phyloP scores from a whole-genome alignment of 2,329 filamentous ascomycete genomes.

The Mariannaea sp. region DNA sequence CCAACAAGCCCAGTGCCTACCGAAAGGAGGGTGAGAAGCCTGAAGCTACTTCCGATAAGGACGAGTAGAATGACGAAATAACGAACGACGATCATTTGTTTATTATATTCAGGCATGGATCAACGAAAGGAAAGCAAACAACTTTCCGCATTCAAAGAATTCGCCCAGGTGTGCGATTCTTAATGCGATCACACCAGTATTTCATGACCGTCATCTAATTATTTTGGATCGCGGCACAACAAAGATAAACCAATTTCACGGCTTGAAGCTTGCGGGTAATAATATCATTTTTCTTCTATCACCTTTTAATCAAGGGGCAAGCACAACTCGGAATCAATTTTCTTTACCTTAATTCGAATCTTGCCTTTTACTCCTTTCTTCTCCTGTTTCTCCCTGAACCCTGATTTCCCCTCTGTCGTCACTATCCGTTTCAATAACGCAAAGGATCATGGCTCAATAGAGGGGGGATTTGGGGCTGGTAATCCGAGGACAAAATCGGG shows the following conservation, averaged over 20 bases:
- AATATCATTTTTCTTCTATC: slow-evolving; percentile 29
- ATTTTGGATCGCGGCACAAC: slow-evolving; percentile 28
- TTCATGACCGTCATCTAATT: slow-evolving; percentile 17
- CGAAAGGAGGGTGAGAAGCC: slow-evolving; percentile 34
- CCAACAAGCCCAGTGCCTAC: slow-evolving; percentile 44
- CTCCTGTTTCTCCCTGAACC: slow-evolving; percentile 18
- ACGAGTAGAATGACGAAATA: slow-evolving; percentile 30
- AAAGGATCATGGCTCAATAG: not conserved
- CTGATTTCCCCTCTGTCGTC: not conserved
- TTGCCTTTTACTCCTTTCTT: slow-evolving; percentile 24
- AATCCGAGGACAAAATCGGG: slow-evolving; percentile 19
- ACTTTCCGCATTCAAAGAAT: slow-evolving; percentile 12
- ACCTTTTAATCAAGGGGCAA: slow-evolving; percentile 35
- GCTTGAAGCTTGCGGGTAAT: slow-evolving; percentile 35
- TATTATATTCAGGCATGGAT: slow-evolving; percentile 25
- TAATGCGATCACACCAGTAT: slow-evolving; percentile 14
- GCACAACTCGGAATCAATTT: slow-evolving; percentile 21
- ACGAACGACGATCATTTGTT: slow-evolving; percentile 22
- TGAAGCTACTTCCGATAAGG: slow-evolving; percentile 22
- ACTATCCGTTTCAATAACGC: not conserved
- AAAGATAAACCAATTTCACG: slow-evolving; percentile 24
- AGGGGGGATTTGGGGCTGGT: slow-evolving; percentile 5
- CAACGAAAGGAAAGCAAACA: slow-evolving; percentile 28
- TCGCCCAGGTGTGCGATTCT: slow-evolving; percentile 28
- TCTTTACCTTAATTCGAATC: slow-evolving; percentile 23